phyloP scores from a whole-genome alignment of 176 grass and related monocot genomes.

The Leersia perrieri region DNA sequence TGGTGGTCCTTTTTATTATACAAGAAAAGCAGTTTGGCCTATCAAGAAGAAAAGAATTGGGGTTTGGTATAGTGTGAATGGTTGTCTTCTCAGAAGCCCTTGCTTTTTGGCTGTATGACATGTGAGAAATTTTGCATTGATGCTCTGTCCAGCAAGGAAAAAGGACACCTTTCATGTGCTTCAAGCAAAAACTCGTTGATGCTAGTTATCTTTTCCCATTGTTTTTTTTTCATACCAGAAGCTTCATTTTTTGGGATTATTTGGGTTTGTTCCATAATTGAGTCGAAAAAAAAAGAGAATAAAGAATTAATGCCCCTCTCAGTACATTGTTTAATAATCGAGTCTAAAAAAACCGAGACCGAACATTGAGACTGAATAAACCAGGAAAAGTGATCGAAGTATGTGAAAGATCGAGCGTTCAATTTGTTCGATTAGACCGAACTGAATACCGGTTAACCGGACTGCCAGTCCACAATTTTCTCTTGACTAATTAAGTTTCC shows the following conservation, averaged over 20 bases:
- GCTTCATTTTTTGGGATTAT: neutral
- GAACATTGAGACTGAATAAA: too few species aligned
- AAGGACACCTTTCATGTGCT: slow-evolving; percentile 35
- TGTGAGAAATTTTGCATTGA: slow-evolving; percentile 11
- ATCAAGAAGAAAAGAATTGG: neutral
- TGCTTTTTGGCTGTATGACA: slow-evolving; percentile 29
- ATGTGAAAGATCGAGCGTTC: too few species aligned
- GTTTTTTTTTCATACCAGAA: slow-evolving; percentile 11
- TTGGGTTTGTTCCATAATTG: neutral
- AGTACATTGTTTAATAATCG: too few species aligned
- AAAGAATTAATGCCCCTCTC: too few species aligned
- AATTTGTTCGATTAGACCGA: too few species aligned
- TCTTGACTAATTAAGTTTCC: too few species aligned
- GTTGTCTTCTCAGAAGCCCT: slow-evolving; percentile 4
- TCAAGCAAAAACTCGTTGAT: slow-evolving; percentile 2
- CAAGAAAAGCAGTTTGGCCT: slow-evolving; percentile 23
- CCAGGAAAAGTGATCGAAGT: too few species aligned
- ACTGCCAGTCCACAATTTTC: too few species aligned
- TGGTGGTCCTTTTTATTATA: slow-evolving; percentile 27
- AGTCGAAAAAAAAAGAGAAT: too few species aligned
- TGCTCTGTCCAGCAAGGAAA: slow-evolving; percentile 31
- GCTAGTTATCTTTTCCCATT: neutral
- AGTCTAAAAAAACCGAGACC: too few species aligned
- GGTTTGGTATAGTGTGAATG: slow-evolving; percentile 41
- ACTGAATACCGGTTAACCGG: too few species aligned